Base-by-base conservation (phyloP, 768 basidiomycete species). In the Phaeotremella fagi region DNA sequence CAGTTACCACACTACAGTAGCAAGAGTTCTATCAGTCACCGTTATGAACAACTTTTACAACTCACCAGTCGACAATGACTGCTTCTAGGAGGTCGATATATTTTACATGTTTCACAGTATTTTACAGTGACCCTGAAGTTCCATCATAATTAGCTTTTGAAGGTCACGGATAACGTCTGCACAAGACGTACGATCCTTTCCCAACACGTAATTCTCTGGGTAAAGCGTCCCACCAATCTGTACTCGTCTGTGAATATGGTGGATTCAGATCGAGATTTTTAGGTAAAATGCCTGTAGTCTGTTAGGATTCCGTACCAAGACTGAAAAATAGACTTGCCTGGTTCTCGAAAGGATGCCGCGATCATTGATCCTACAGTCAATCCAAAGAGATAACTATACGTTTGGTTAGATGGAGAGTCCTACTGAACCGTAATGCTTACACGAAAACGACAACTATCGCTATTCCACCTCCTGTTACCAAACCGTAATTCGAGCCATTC, bases 21-120 rank as follows among this genome's bases (percentile, higher is more conserved):
- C 29, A 28, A n/a, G n/a, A n/a, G n/a, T n/a, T n/a, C n/a, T n/a
- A n/a, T n/a, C n/a, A n/a, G n/a, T n/a, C n/a, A n/a, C n/a, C n/a
- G 20, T 44, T n/a, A 11, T 9, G 42, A 44, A n/a, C 20, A 42
- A 45, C 20, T 23, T 7, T 16, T 7, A 33, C 31, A 33, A 33
- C 80, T 67, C 62, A 89, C 90, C 82, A 95, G 82, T 72, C 91
- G 89, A 73, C 94, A 99, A 74, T 99, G 94, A 67, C 88, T 94
- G 18, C 90, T 87, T 58, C 94, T 79, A 3, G 94, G 94, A 5
- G 94, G 90, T 18, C 94, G 83, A 70, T 97, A 99, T 1, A 83
- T 90, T 64, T 82, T 82, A 75, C 94, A 99, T 12, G 91, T 97
- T 27, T 85, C 82, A 70, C 94, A 99, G 64, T 90, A 97, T 75